A percentile compares a stretch with the other conserved stretches of the same genome.
Conservation (phyloP, 345 rosid genomes). For the Abelmoschus esculentus region DNA sequence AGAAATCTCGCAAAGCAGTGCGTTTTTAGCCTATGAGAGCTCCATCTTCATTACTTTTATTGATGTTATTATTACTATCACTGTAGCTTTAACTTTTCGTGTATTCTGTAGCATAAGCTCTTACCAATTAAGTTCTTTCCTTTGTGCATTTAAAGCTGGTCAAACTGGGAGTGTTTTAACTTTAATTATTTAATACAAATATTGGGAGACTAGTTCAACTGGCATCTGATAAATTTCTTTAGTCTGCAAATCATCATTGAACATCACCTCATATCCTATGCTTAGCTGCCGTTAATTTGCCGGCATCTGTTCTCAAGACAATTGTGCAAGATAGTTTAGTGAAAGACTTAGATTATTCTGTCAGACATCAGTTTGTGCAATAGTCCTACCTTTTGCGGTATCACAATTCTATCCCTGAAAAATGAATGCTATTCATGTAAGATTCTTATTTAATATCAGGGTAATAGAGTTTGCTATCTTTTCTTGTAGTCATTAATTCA, state of each 20-base stretch:
- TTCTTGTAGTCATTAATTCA: neutral
- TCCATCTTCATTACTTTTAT: neutral
- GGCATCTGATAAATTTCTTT: neutral
- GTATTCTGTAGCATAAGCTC: neutral
- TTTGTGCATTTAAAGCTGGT: constrained; percentile 6
- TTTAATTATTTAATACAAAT: constrained; percentile 1
- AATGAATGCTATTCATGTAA: neutral
- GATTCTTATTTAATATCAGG: neutral
- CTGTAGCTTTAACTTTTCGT: neutral
- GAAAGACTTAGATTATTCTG: neutral
- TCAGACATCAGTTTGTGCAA: constrained; percentile 5
- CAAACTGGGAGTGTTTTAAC: neutral
- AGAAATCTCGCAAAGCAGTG: constrained; percentile 85
- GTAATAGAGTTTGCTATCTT: neutral
- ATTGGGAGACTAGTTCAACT: neutral
- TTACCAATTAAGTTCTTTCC: neutral
- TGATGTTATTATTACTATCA: neutral
- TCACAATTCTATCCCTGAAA: neutral
- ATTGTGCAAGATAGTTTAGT: neutral
- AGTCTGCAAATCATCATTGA: neutral
- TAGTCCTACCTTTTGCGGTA: neutral
- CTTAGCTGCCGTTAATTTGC: neutral
- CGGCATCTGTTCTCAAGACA: neutral
- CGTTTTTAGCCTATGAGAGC: constrained; percentile 25
- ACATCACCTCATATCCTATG: neutral